These are phyloP conservation scores for Datura wrightii DNA, from an alignment of 257 asterid species.

Conservation along the genomic window DNA sequence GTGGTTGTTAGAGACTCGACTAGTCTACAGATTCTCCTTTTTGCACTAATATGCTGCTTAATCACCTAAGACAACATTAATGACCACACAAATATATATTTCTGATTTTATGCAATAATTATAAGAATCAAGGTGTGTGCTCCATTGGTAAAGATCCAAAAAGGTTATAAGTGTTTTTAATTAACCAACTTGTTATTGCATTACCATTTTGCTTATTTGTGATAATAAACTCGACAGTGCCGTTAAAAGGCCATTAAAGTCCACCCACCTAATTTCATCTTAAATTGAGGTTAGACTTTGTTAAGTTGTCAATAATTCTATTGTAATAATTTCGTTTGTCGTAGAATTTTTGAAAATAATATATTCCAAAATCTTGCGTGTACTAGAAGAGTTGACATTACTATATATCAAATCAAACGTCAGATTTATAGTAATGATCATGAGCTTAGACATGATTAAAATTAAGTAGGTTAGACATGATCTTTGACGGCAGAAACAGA, in stretches of 20 bases:
- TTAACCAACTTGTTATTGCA: background rate
- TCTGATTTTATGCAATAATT: too few relatives aligned
- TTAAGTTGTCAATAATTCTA: background rate
- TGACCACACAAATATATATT: background rate
- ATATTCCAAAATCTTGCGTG: slow-evolving; percentile 17
- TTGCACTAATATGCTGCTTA: background rate
- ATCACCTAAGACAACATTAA: slow-evolving; percentile 4
- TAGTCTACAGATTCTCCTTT: background rate
- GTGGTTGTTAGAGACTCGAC: background rate
- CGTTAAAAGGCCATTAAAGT: slow-evolving; percentile 15
- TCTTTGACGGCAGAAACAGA: background rate
- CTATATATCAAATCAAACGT: slow-evolving; percentile 5
- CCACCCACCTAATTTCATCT: background rate
- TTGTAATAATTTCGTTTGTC: background rate
- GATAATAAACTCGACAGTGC: background rate
- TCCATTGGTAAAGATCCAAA: too few relatives aligned
- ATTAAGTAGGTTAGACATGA: background rate
- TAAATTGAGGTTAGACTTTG: background rate
- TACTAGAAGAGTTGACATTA: background rate
- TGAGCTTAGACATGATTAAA: background rate
- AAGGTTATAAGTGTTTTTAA: too few relatives aligned
- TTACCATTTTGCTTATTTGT: background rate
- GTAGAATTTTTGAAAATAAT: background rate
- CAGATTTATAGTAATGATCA: background rate
- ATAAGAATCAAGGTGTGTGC: too few relatives aligned